A percentile compares a stretch with the other conserved stretches of the same genome.
phyloP scores from a whole-genome alignment of 2,329 filamentous ascomycete genomes.

The Ophiostoma sp. region DNA sequence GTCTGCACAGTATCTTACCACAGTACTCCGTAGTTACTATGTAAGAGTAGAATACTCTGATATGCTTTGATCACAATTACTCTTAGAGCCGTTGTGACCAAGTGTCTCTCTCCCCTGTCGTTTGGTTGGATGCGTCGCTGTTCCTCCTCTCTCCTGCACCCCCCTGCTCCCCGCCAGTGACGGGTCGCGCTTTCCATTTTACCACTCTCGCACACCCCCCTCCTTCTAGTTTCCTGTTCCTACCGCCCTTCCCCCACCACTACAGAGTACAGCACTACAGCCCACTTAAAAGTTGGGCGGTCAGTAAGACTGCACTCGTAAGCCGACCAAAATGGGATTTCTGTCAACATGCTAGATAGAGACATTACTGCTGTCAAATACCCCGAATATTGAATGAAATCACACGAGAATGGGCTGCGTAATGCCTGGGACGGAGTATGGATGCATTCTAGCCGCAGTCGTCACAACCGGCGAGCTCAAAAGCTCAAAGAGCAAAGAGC shows the following conservation, averaged over 20 bases:
- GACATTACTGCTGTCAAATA: too few relatives aligned
- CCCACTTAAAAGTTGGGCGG: background rate
- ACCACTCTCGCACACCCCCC: conserved; percentile 21
- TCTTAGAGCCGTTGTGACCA: conserved; percentile 12
- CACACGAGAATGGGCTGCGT: background rate
- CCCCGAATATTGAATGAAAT: background rate
- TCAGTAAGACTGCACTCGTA: background rate
- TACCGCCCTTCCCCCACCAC: conserved; percentile 21
- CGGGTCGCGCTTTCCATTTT: conserved; percentile 19
- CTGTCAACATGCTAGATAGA: too few relatives aligned
- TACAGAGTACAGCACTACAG: background rate
- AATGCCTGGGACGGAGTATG: background rate
- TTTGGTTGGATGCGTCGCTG: conserved; percentile 3
- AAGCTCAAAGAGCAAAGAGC: too few relatives aligned
- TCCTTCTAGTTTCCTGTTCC: conserved; percentile 5
- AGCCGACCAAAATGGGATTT: background rate
- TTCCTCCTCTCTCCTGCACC: background rate
- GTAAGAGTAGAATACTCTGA: too few relatives aligned
- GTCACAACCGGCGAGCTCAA: background rate
- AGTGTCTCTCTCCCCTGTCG: background rate
- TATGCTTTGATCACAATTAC: too few relatives aligned
- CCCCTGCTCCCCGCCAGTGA: conserved; percentile 19
- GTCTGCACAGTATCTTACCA: too few relatives aligned
- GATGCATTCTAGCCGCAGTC: background rate
- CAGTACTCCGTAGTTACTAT: too few relatives aligned